These are phyloP conservation scores for Lactarius sanguifluus DNA, from an alignment of 768 basidiomycete species.

Conservation along the genomic window DNA sequence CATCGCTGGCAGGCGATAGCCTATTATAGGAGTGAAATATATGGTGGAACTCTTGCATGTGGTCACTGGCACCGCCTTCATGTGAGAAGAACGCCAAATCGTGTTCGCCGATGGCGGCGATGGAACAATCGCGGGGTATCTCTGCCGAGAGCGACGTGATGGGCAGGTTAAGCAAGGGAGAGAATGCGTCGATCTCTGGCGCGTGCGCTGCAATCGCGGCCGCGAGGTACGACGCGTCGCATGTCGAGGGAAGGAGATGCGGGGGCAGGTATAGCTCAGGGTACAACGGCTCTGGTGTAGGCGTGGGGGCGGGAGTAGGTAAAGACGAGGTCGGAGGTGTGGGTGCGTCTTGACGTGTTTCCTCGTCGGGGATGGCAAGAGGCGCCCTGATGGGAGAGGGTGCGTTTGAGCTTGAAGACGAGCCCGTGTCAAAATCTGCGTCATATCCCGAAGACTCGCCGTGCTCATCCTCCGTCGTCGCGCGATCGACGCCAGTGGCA, in stretches of 20 bases:
- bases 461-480: neutral
- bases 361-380: neutral
- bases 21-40: neutral
- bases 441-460: neutral
- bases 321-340: neutral
- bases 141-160: neutral
- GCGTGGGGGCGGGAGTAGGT: neutral
- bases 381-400: neutral
- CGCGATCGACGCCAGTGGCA: neutral
- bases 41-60: neutral
- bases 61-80: neutral
- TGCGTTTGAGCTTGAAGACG: neutral
- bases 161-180: neutral
- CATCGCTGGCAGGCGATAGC: neutral
- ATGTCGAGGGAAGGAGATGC: slow-evolving; percentile 10
- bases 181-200: neutral
- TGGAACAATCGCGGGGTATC: neutral
- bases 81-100: neutral
- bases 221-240: slow-evolving; percentile 2
- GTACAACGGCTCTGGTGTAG: neutral
- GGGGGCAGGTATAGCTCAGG: slow-evolving; percentile 17
- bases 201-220: slow-evolving; percentile 11
- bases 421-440: neutral
- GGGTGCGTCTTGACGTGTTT: neutral
- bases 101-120: neutral